phyloP scores from a whole-genome alignment of 768 basidiomycete species.

The Leccinum subgranulosum region DNA sequence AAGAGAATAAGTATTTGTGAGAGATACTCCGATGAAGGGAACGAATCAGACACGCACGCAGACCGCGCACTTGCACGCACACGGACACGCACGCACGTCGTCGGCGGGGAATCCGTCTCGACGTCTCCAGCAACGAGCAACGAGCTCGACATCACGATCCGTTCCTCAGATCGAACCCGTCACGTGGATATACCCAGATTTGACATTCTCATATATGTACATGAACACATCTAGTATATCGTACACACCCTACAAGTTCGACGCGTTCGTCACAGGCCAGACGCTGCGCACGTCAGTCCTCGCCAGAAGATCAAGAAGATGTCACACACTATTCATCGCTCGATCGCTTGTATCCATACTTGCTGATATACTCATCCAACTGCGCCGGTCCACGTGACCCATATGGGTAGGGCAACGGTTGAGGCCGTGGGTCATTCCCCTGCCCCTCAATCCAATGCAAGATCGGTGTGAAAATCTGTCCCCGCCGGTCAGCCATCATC shows the following conservation, averaged over 20 bases:
- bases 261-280: slow-evolving; percentile 27
- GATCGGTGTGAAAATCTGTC: slow-evolving; percentile 89
- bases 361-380: slow-evolving; percentile 69
- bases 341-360: slow-evolving; percentile 75
- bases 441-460: slow-evolving; percentile 94
- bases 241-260: slow-evolving; percentile 19
- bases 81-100: slow-evolving; percentile 17
- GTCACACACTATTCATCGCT: slow-evolving; percentile 53
- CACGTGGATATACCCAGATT: slow-evolving; percentile 21
- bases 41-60: slow-evolving; percentile 19
- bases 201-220: neutral
- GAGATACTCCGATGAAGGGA: slow-evolving; percentile 12
- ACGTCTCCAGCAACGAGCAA: slow-evolving; percentile 16
- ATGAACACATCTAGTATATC: neutral
- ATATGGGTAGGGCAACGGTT: slow-evolving; percentile 72
- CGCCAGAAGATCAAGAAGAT: neutral
- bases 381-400: slow-evolving; percentile 93
- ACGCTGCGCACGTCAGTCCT: slow-evolving; percentile 10
- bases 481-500: slow-evolving; percentile 3
- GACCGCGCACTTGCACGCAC: slow-evolving; percentile 10
- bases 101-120: slow-evolving; percentile 27
- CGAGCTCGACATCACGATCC: slow-evolving; percentile 26
- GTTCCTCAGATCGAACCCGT: slow-evolving; percentile 25
- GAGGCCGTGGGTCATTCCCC: slow-evolving; percentile 46
- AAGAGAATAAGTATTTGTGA: slow-evolving; percentile 2